These are phyloP conservation scores for Kazachstania martiniae DNA, from an alignment of 805 yeast species.

Conservation along the genomic window DNA sequence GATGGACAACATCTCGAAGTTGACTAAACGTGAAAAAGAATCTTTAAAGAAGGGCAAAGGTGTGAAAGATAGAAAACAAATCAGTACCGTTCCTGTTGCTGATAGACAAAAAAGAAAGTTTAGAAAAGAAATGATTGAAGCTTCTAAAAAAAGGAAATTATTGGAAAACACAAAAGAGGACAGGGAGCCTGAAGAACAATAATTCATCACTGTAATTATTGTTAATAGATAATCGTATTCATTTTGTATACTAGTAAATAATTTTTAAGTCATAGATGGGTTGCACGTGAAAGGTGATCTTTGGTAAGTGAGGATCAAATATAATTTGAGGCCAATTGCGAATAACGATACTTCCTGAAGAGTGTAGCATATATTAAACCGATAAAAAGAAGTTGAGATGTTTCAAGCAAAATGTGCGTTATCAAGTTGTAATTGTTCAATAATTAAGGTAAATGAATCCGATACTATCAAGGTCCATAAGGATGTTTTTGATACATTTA, in stretches of 20 bases:
- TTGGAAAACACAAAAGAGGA: background rate
- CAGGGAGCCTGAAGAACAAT: constrained; percentile 1
- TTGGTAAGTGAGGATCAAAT: too few species aligned
- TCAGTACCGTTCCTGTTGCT: constrained; percentile 74
- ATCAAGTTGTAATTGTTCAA: constrained; percentile 13
- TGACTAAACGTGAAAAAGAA: constrained; percentile 53
- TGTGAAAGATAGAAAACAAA: constrained; percentile 41
- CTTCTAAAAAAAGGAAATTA: constrained; percentile 52
- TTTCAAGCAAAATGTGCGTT: constrained; percentile 18
- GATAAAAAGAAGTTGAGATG: constrained; percentile 4
- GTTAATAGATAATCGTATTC: too few species aligned
- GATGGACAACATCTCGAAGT: constrained; percentile 65
- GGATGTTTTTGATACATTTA: constrained; percentile 8
- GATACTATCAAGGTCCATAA: constrained; percentile 6
- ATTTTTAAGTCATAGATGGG: too few species aligned
- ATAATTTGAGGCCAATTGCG: too few species aligned
- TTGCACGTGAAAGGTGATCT: too few species aligned
- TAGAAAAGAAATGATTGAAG: constrained; percentile 61
- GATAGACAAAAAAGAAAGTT: constrained; percentile 54
- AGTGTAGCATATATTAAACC: background rate
- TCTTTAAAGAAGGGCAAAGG: constrained; percentile 44
- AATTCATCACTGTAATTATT: too few species aligned
- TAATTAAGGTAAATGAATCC: constrained; percentile 9
- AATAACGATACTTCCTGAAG: background rate
- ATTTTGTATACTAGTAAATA: too few species aligned